Conservation (phyloP, 257 asterid genomes). For the Leonotis leonurus region DNA sequence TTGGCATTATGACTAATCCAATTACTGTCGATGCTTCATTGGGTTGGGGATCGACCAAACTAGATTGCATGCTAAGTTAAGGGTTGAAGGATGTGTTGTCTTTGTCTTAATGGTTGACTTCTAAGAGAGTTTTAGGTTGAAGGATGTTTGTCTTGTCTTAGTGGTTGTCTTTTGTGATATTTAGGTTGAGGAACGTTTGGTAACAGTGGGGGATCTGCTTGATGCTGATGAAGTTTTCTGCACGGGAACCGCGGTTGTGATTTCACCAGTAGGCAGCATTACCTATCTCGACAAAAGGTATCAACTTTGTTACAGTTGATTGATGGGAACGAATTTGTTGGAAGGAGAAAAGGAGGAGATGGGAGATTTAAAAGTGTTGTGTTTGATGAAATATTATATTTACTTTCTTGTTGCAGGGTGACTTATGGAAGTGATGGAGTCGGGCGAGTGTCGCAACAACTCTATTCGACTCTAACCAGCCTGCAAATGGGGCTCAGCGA, state of each 20-base stretch:
- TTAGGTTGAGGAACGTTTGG: conserved; percentile 78
- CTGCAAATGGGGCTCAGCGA: conserved; percentile 85
- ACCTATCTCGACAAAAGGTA: conserved; percentile 72
- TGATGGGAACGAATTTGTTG: not conserved
- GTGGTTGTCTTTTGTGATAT: conserved; percentile 5
- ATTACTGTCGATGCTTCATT: not conserved
- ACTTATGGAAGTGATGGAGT: conserved; percentile 62
- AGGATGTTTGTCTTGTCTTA: not conserved
- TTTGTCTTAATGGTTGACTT: not conserved
- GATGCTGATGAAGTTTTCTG: conserved; percentile 98
- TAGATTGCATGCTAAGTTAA: not conserved
- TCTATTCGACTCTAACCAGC: conserved; percentile 74
- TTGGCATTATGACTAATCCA: not conserved
- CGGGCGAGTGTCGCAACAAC: conserved; percentile 71
- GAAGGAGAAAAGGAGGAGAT: not conserved
- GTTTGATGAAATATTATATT: not conserved
- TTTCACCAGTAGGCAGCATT: conserved; percentile 92
- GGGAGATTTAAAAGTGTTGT: not conserved
- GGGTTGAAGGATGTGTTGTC: not conserved
- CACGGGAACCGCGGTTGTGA: conserved; percentile 92
- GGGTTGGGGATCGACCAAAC: not conserved
- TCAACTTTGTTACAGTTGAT: not conserved
- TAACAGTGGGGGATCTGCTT: conserved; percentile 85
- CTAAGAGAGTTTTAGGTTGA: not conserved
- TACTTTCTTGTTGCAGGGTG: conserved; percentile 39